A percentile compares a stretch with the other conserved stretches of the same genome.
phyloP scores from a whole-genome alignment of 768 basidiomycete genomes.

The Mycena maculata region DNA sequence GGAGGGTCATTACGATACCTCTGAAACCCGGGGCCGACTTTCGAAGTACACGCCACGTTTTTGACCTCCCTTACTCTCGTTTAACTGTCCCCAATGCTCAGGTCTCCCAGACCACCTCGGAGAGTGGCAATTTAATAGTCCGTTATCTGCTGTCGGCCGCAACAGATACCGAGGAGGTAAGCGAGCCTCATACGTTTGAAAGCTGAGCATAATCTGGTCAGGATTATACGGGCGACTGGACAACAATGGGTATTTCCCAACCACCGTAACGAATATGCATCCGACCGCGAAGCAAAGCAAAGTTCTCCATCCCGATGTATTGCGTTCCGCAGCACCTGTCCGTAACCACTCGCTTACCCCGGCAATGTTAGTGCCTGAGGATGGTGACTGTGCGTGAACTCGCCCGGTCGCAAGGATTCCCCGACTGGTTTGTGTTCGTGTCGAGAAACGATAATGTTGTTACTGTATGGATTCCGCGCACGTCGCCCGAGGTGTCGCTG shows the following conservation, averaged over 20 bases:
- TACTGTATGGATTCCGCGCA: constrained; percentile 49
- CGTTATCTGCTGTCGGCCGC: constrained; percentile 66
- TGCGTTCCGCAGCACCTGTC: too few relatives aligned
- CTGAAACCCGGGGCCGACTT: constrained; percentile 72
- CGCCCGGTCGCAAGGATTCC: constrained; percentile 79
- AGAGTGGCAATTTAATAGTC: constrained; percentile 73
- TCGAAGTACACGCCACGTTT: constrained; percentile 53
- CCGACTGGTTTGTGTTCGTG: constrained; percentile 76
- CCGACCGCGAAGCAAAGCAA: constrained; percentile 82
- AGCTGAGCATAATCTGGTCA: constrained; percentile 12
- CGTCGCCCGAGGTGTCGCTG: background rate
- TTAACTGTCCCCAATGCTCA: constrained; percentile 39
- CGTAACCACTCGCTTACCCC: background rate
- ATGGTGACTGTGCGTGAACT: constrained; percentile 66
- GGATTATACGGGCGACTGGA: constrained; percentile 72
- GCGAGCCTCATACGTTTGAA: constrained; percentile 10
- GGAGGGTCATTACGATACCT: constrained; percentile 72
- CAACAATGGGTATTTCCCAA: constrained; percentile 67
- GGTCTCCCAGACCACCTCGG: constrained; percentile 57
- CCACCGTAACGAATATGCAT: constrained; percentile 82
- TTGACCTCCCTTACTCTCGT: background rate
- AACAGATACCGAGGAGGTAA: constrained; percentile 64
- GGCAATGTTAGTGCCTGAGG: constrained; percentile 64
- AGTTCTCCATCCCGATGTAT: constrained; percentile 76
- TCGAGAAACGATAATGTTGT: constrained; percentile 63